phyloP scores from a whole-genome alignment of 139 green algal species.

The Tetratostichococcus sp. region DNA sequence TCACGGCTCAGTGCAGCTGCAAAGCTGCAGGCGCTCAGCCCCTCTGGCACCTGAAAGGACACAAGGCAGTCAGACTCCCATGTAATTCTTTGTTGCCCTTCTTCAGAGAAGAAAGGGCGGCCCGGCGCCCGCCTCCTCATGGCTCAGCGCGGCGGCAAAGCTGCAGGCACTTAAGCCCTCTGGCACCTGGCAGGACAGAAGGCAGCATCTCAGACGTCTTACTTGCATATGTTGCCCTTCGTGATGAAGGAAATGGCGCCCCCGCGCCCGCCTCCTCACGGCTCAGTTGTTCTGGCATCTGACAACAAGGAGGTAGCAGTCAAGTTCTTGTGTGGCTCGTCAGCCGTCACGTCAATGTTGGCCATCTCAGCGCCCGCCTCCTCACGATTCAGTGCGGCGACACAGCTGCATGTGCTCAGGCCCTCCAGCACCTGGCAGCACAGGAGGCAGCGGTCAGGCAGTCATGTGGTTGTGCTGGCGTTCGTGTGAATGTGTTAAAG shows the following conservation, averaged over 20 bases:
- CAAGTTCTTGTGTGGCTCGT: too few species aligned
- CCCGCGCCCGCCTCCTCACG: slow-evolving; percentile 12
- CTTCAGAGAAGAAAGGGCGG: too few species aligned
- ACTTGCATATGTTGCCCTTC: too few species aligned
- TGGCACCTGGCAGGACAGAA: slow-evolving; percentile 16
- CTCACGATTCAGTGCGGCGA: slow-evolving; percentile 9
- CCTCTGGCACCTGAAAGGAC: slow-evolving; percentile 26
- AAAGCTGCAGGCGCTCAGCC: slow-evolving; percentile 35
- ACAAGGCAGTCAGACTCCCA: neutral
- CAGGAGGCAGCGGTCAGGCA: too few species aligned
- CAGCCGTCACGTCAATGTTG: too few species aligned
- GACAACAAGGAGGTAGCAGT: too few species aligned
- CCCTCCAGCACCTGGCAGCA: slow-evolving; percentile 29
- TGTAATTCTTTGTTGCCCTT: too few species aligned
- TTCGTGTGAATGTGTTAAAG: too few species aligned
- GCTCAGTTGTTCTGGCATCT: too few species aligned
- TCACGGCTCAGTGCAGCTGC: slow-evolving; percentile 10
- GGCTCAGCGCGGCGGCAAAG: slow-evolving; percentile 19
- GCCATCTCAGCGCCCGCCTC: too few species aligned
- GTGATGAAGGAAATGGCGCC: too few species aligned
- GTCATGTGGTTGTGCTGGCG: too few species aligned
- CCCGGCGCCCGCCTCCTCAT: slow-evolving; percentile 10
- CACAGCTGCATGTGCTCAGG: slow-evolving; percentile 35
- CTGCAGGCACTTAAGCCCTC: slow-evolving; percentile 36
- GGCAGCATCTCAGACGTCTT: neutral